Conservation (phyloP, 768 basidiomycete genomes). For the Tephrocybe rancida region DNA sequence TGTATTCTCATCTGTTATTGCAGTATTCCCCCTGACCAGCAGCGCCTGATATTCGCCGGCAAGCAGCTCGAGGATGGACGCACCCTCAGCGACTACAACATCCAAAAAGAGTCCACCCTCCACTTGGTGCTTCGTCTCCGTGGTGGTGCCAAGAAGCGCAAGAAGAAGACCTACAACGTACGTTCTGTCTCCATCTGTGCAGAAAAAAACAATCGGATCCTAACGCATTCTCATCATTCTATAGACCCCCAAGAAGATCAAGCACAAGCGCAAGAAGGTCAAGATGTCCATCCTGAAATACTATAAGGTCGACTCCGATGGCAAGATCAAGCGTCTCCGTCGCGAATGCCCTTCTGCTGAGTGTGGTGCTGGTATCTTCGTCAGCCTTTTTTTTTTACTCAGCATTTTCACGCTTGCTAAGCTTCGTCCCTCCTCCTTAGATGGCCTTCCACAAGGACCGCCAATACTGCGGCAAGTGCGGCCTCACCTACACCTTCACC, state of each 20-base stretch:
- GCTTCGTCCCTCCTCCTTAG: constrained; percentile 39
- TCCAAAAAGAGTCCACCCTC: constrained; percentile 99
- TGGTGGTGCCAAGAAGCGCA: constrained; percentile 99
- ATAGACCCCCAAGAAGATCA: constrained; percentile 98
- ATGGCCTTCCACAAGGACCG: constrained; percentile 99
- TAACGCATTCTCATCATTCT: constrained; percentile 6
- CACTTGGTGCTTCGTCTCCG: constrained; percentile 97
- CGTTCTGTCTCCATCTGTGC: constrained; percentile 24
- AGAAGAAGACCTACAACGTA: constrained; percentile 99
- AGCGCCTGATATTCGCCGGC: constrained; percentile 98
- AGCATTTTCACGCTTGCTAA: constrained; percentile 17
- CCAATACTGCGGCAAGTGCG: constrained; percentile 97
- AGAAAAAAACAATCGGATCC: neutral
- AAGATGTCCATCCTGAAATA: constrained; percentile 99
- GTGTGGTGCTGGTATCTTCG: constrained; percentile 86
- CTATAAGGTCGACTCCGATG: constrained; percentile 99
- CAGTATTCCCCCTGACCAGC: constrained; percentile 92
- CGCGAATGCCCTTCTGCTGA: constrained; percentile 91
- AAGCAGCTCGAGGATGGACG: constrained; percentile 99
- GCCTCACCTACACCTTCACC: constrained; percentile 83
- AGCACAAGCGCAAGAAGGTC: constrained; percentile 99
- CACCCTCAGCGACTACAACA: constrained; percentile 94
- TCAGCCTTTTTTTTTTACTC: constrained; percentile 38
- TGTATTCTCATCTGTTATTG: neutral
- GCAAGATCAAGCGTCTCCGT: constrained; percentile 98